Conservation (phyloP, 225 moss, liverwort and hornwort species). For the Antitrichia curtipendula region DNA sequence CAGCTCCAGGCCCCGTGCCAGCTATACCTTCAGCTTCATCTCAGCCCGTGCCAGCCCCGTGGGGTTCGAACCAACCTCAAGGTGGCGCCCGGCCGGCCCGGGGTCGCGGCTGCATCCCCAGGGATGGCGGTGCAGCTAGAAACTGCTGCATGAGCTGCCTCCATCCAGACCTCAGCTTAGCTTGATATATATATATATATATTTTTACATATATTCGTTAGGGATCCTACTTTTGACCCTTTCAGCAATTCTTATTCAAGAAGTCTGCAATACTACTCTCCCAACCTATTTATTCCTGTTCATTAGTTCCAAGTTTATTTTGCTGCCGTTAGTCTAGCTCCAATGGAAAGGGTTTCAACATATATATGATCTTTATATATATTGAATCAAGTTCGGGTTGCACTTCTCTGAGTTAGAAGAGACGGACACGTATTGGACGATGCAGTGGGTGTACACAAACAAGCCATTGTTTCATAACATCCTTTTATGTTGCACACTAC, state of each 20-base stretch:
- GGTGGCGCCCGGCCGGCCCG: not conserved
- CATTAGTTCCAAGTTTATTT: not conserved
- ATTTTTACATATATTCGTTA: no score
- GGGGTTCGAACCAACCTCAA: not conserved
- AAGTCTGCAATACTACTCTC: not conserved
- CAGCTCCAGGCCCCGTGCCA: not conserved
- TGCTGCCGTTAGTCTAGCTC: not conserved
- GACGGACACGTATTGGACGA: not conserved
- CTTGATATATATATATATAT: not conserved
- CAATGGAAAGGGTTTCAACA: not conserved
- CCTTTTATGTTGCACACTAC: not conserved
- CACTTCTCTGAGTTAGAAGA: not conserved
- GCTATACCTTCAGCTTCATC: not conserved
- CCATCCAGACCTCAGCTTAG: conserved; percentile 2
- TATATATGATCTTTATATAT: not conserved
- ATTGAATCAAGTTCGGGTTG: not conserved
- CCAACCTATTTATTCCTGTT: not conserved
- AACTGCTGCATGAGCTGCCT: not conserved
- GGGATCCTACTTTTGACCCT: not conserved
- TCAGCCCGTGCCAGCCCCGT: not conserved
- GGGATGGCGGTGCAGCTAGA: not conserved
- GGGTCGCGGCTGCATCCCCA: not conserved
- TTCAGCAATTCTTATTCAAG: not conserved
- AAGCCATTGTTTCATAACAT: not conserved
- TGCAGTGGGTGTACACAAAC: not conserved